Percentiles rank a stretch among this genome's conserved stretches.
Evolutionary conservation across 768 basidiomycete species (phyloP).

Genomic region (Leccinum rimulosum): DNA sequence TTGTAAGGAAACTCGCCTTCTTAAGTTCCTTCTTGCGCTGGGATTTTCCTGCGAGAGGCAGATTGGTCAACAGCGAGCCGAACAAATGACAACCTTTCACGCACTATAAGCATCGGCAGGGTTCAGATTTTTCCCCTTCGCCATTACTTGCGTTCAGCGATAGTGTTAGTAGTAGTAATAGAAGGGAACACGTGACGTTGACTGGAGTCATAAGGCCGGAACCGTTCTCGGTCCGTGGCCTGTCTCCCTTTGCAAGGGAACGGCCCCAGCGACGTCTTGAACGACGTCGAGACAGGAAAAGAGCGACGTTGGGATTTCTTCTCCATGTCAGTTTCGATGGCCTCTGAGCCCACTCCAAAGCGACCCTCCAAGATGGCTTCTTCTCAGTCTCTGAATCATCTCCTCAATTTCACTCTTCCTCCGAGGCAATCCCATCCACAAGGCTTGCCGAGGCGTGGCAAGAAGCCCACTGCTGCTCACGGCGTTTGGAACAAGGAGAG

Average conservation of each 20-base stretch:
- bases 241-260: constrained; percentile 50
- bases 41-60: constrained; percentile 66
- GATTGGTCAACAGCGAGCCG: constrained; percentile 3
- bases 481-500: constrained; percentile 90
- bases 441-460: constrained; percentile 70
- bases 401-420: constrained; percentile 92
- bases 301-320: constrained; percentile 19
- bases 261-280: constrained; percentile 30
- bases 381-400: constrained; percentile 69
- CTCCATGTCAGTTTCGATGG: constrained; percentile 30
- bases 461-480: constrained; percentile 57
- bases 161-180: background rate
- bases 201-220: constrained; percentile 19
- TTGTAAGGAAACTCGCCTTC: constrained; percentile 49
- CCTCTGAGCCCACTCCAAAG: constrained; percentile 41
- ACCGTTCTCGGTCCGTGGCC: constrained; percentile 20
- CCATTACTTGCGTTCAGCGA: constrained; percentile 45
- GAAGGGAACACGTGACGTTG: constrained; percentile 26
- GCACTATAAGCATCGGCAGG: constrained; percentile 92
- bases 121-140: constrained; percentile 82
- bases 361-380: constrained; percentile 68
- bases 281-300: constrained; percentile 4
- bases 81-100: background rate
- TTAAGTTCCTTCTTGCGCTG: constrained; percentile 93
- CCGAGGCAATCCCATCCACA: constrained; percentile 70